phyloP scores from a whole-genome alignment of 768 basidiomycete species.

The Melanogaster broomeanus region DNA sequence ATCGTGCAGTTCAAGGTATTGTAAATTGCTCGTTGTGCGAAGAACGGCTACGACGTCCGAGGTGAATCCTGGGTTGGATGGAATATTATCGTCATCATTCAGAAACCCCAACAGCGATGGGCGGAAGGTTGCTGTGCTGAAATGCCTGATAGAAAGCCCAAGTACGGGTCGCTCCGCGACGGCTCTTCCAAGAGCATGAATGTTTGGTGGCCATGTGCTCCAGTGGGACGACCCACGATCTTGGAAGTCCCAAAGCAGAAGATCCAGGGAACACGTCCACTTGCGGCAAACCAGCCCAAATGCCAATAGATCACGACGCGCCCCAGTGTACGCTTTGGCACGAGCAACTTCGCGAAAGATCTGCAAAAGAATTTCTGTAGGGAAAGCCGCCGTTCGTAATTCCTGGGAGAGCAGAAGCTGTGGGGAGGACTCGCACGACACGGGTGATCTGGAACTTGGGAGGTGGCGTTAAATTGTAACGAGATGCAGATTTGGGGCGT shows the following conservation, averaged over 20 bases:
- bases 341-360: not conserved
- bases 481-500: not conserved
- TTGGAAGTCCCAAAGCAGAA: not conserved
- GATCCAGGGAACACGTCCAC: not conserved
- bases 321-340: not conserved
- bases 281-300: constrained; percentile 1
- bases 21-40: no score
- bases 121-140: not conserved
- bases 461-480: not conserved
- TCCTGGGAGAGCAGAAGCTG: no score
- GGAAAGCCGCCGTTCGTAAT: not conserved
- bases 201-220: not conserved
- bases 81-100: not conserved
- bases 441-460: not conserved
- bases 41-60: not conserved
- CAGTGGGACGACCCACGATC: no score
- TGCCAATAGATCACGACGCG: constrained; percentile 1
- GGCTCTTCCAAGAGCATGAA: not conserved
- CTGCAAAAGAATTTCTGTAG: not conserved
- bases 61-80: not conserved
- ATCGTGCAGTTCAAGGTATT: no score
- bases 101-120: not conserved
- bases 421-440: not conserved
- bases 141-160: not conserved
- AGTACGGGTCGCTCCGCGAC: not conserved